Evolutionary conservation across 75 land plant species (phyloP), one percentile per base, ranked within the genome.

Genomic region (Larix kaempferi): DNA sequence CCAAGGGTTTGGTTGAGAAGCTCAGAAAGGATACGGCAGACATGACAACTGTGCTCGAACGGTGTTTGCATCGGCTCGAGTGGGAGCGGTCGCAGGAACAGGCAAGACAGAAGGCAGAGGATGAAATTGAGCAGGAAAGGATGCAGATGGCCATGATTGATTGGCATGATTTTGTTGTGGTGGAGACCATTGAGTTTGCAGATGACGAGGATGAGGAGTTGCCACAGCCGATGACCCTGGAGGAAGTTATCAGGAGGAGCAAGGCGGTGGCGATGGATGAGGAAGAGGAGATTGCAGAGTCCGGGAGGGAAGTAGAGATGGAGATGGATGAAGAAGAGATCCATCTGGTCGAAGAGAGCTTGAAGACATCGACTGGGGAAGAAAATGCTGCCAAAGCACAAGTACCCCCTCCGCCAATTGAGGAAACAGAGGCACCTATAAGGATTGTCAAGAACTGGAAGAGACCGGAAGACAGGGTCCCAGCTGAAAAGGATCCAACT

Each of bases 161-260:
- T 80, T 96, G 99, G 99, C 99, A 96, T 82, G 99, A 96, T 83
- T 96, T 96, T 80, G 96, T 94, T 74, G 99, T 96, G 49, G 99
- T 94, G 77, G 99, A 96, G 69, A 86, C 93, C 2, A 96, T 96
- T 81, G 98, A 96, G 59, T 96, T 96, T 89, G 95, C 90, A 4
- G 99, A 96, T 74, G 99, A 94, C 78, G 99, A 96, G 73, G 99
- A 96, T 71, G 98, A 94, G 52, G 99, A 94, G 73, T 76, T 96
- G 58, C 99, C 99, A 0, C 85, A 77, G 14, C 99, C 99, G 4
- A 89, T 96, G 95, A 96, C 95, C 1, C 80, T 94, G n/a, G 98
- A 96, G 75, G 99, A 96, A 78, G 99, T 96, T 8, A 89, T 96
- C 29, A 84, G 98, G 75, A 84, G 95, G 62, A 94, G 95, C 79